A percentile compares a stretch with the other conserved stretches of the same genome.
phyloP scores from a whole-genome alignment of 768 basidiomycete species.

The Hygrocybe punicea region DNA sequence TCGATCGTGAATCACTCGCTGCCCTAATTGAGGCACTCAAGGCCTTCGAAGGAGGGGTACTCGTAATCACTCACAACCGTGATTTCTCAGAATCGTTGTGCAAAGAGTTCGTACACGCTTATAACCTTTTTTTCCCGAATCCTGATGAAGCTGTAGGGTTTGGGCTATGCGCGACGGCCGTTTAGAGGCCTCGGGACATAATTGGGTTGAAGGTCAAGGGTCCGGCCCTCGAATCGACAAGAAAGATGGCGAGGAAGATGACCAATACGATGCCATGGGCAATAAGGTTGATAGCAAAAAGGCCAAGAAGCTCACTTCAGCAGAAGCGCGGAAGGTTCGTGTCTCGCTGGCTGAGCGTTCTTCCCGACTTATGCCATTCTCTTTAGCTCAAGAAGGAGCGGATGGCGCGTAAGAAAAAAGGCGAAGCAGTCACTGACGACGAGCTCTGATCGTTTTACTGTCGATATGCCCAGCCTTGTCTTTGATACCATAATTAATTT shows the following conservation, averaged over 20 bases:
- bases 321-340: constrained; percentile 74
- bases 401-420: constrained; percentile 83
- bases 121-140: background rate
- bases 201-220: constrained; percentile 99
- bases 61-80: constrained; percentile 95
- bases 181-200: constrained; percentile 95
- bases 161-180: constrained; percentile 99
- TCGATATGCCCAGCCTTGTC: background rate
- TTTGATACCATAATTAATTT: background rate
- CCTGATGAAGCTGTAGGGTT: constrained; percentile 47
- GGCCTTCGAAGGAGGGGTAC: constrained; percentile 96
- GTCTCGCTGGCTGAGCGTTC: background rate
- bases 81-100: constrained; percentile 99
- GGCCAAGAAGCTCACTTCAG: constrained; percentile 77
- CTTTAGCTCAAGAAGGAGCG: constrained; percentile 85
- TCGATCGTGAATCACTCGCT: constrained; percentile 98
- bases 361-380: constrained; percentile 3
- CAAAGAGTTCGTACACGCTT: constrained; percentile 53
- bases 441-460: constrained; percentile 38
- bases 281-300: constrained; percentile 91
- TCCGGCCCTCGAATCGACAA: constrained; percentile 93
- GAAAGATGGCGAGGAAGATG: constrained; percentile 87
- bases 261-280: constrained; percentile 93
- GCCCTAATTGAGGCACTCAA: constrained; percentile 98
- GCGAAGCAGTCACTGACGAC: constrained; percentile 74